Evolutionary conservation across 768 basidiomycete species (phyloP).

Genomic region (Tephrocybe sp.): DNA sequence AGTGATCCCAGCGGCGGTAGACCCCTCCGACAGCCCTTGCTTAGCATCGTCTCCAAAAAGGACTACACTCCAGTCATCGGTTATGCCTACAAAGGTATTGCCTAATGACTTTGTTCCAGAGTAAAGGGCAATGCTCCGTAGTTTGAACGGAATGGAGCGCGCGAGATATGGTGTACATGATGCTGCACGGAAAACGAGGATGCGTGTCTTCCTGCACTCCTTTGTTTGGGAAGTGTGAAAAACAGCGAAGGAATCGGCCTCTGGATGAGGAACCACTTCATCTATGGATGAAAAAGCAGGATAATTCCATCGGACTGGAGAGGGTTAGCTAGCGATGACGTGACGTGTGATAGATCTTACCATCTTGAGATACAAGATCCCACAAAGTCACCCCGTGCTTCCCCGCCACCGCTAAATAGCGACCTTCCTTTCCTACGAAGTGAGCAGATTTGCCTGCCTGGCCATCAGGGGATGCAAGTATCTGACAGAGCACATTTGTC

Average conservation of each 20-base stretch:
- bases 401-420: slow-evolving; percentile 61
- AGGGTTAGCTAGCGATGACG: neutral
- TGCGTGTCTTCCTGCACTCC: slow-evolving; percentile 33
- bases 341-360: slow-evolving; percentile 37
- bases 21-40: slow-evolving; percentile 39
- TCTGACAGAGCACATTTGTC: slow-evolving; percentile 57
- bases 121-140: slow-evolving; percentile 47
- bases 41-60: slow-evolving; percentile 61
- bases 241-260: slow-evolving; percentile 57
- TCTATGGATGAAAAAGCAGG: slow-evolving; percentile 35
- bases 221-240: slow-evolving; percentile 37
- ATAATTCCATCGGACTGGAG: slow-evolving; percentile 61
- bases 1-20: slow-evolving; percentile 36
- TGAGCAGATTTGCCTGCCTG: slow-evolving; percentile 40
- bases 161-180: slow-evolving; percentile 45
- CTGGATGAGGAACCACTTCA: slow-evolving; percentile 52
- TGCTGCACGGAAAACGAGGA: slow-evolving; percentile 46
- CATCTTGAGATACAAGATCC: slow-evolving; percentile 63
- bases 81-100: slow-evolving; percentile 70
- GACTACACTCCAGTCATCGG: slow-evolving; percentile 60
- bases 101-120: slow-evolving; percentile 28
- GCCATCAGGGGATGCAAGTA: slow-evolving; percentile 57
- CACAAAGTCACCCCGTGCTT: slow-evolving; percentile 56
- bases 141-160: slow-evolving; percentile 55
- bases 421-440: slow-evolving; percentile 72